These are phyloP conservation scores for Acephala macrosclerotiorum DNA, from an alignment of 2,329 filamentous ascomycete species.

Conservation along the genomic window DNA sequence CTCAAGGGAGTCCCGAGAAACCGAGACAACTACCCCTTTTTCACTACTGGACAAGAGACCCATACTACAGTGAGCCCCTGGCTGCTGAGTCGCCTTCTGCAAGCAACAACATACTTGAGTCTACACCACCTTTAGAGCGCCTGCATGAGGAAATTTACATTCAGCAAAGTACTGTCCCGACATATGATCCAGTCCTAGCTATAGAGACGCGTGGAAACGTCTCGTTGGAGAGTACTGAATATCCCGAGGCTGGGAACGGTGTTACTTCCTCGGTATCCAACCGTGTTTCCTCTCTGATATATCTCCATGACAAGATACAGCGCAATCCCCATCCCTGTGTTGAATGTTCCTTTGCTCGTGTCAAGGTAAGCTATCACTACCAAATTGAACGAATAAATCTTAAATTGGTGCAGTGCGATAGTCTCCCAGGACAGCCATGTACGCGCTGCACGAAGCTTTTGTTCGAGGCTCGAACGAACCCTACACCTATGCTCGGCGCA, in stretches of 20 bases:
- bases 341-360: background rate
- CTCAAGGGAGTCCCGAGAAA: background rate
- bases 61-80: background rate
- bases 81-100: background rate
- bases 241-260: too few relatives aligned
- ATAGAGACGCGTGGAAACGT: too few relatives aligned
- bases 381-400: background rate
- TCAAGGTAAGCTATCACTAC: background rate
- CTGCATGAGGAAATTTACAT: too few relatives aligned
- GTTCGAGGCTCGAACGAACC: background rate
- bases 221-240: too few relatives aligned
- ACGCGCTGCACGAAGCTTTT: slow-evolving; percentile 2
- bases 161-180: too few relatives aligned
- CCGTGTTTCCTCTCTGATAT: background rate
- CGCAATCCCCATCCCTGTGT: background rate
- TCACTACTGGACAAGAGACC: background rate
- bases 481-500: background rate
- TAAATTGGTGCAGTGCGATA: background rate
- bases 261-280: too few relatives aligned
- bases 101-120: background rate
- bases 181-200: too few relatives aligned
- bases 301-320: background rate
- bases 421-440: background rate
- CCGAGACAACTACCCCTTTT: background rate
- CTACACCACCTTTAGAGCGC: too few relatives aligned